Percentiles rank a stretch among this genome's conserved stretches.
Evolutionary conservation across 1,284 basidiomycete genomes (phyloP).

Genomic region (Cryptococcus floricola): DNA sequence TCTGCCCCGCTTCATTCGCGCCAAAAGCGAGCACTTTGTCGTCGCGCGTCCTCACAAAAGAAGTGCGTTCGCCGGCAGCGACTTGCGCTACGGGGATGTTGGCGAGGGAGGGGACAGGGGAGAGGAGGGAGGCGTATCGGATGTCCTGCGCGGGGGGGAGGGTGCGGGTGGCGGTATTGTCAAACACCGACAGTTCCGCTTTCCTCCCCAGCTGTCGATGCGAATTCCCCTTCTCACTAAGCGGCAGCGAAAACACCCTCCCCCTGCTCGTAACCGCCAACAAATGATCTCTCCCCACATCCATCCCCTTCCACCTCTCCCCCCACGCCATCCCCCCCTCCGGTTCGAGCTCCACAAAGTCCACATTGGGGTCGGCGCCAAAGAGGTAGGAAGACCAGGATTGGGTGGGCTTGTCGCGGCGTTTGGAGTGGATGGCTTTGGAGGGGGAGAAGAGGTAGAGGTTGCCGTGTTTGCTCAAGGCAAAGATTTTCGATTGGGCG

Average conservation of each 20-base stretch:
- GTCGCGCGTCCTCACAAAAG: conserved; percentile 70
- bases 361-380: conserved; percentile 41
- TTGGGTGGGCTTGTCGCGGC: conserved; percentile 23
- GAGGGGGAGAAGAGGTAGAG: conserved; percentile 65
- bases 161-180: neutral
- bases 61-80: conserved; percentile 68
- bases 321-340: conserved; percentile 56
- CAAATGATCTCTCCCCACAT: conserved; percentile 73
- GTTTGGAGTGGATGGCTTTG: conserved; percentile 40
- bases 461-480: conserved; percentile 63
- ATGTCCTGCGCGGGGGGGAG: conserved; percentile 53
- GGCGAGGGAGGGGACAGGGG: conserved; percentile 72
- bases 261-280: conserved; percentile 79
- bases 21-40: no score
- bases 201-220: conserved; percentile 80
- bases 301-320: conserved; percentile 66
- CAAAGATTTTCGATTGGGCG: conserved; percentile 61
- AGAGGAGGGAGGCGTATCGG: conserved; percentile 67
- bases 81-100: conserved; percentile 66
- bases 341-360: conserved; percentile 49
- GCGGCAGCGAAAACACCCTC: conserved; percentile 73
- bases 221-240: conserved; percentile 71
- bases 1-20: conserved; percentile 78
- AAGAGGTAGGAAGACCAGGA: conserved; percentile 37
- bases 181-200: conserved; percentile 46